Evolutionary conservation across 176 grass and related monocot genomes (phyloP), one percentile per base, ranked within the genome.

Genomic region (Tillandsia fasciculata): DNA sequence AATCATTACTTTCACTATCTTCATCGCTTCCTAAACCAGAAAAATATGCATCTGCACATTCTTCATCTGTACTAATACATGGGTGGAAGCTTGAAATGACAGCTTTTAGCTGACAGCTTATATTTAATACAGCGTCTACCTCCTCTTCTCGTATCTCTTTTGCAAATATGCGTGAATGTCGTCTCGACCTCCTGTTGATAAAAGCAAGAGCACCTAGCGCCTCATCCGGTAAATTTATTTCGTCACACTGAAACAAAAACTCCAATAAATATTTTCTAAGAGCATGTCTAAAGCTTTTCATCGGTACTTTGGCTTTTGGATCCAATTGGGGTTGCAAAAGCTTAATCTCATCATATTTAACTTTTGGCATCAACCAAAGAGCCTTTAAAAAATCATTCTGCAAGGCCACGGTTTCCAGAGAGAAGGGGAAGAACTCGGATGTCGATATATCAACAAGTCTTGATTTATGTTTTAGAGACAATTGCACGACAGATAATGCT

Each of bases 201-300:
- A 80, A 72, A 73, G 70, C 63, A 80, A 85, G 48, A 75, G 67
- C 63, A 52, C 24, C 70, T 52, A 26, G 33, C 53, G 51, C 23
- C 33, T 80, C 72, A 10, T 73, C 49, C 49, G 72, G 49, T 10
- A 76, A 14, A 72, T 14, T 68, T 67, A 75, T 52, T 72, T 85
- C 83, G 26, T 80, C 51, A 28, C 83, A 85, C 63, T 71, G 66
- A 49, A 85, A 76, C 52, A 85, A 80, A 48, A 22, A 80, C 26
- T 85, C 83, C 7, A 68, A 63, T 68, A 85, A 66, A 57, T 76
- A 85, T 20, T 72, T 85, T 71, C 24, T 76, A 67, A 85, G 83
- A 42, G 59, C 9, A 42, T 12, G 52, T 69, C 52, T 80, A n/a
- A 85, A 76, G 20, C 51, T 52, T 12, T 10, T 63, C 26, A 27